These are phyloP conservation scores for Piper betle DNA, from an alignment of 164 flowering plant species.

Conservation along the genomic window DNA sequence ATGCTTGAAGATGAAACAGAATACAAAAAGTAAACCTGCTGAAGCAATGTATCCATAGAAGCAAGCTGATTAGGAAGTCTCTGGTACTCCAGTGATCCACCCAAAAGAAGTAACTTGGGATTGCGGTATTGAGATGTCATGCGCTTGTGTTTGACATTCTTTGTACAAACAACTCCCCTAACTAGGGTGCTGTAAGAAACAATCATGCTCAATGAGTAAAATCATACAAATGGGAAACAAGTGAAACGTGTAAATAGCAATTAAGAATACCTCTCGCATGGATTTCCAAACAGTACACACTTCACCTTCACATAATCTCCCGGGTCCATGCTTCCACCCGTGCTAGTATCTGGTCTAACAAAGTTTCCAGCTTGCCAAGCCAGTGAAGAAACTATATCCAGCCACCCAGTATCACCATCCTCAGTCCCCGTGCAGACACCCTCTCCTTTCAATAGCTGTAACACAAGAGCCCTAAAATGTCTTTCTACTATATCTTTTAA, in stretches of 20 bases:
- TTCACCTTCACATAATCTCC: slow-evolving; percentile 86
- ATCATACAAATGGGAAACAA: neutral
- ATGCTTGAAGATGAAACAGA: neutral
- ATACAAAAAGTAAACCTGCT: slow-evolving; percentile 49
- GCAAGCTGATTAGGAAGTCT: slow-evolving; percentile 68
- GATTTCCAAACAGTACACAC: slow-evolving; percentile 71
- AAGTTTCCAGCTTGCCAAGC: slow-evolving; percentile 96
- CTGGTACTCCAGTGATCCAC: slow-evolving; percentile 91
- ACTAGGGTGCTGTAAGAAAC: slow-evolving; percentile 52
- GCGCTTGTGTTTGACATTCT: slow-evolving; percentile 94
- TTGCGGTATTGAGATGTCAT: slow-evolving; percentile 92
- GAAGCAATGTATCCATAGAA: slow-evolving; percentile 72
- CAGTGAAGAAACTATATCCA: slow-evolving; percentile 53
- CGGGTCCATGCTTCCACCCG: slow-evolving; percentile 97
- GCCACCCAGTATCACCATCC: slow-evolving; percentile 41
- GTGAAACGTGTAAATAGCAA: neutral
- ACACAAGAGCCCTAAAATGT: slow-evolving; percentile 88
- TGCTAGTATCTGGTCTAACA: slow-evolving; percentile 83
- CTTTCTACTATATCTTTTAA: slow-evolving; percentile 55
- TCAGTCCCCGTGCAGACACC: slow-evolving; percentile 34
- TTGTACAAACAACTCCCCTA: slow-evolving; percentile 94
- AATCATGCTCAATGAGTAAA: slow-evolving; percentile 2
- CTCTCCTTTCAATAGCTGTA: slow-evolving; percentile 74
- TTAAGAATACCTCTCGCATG: slow-evolving; percentile 55
- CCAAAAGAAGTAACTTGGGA: slow-evolving; percentile 74